Evolutionary conservation across 768 basidiomycete species (phyloP).

Genomic region (Fistulinella prunicolor): DNA sequence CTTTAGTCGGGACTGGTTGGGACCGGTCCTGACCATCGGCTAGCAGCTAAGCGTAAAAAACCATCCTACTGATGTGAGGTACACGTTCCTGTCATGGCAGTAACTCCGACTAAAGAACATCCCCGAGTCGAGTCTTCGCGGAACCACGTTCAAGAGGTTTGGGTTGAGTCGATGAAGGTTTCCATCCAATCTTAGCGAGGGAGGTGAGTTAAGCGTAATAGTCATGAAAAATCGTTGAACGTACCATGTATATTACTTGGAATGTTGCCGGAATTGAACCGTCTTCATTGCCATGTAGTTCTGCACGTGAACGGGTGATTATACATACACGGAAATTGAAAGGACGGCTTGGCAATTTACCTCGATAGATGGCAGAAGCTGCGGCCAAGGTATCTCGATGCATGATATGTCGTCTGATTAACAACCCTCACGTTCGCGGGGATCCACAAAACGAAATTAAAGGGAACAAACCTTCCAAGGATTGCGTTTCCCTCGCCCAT

Average conservation of each 20-base stretch:
- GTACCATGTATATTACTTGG: constrained; percentile 90
- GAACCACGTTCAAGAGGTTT: constrained; percentile 64
- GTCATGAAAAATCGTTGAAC: constrained; percentile 10
- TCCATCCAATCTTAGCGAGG: constrained; percentile 75
- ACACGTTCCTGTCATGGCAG: too few species aligned
- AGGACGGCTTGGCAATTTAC: constrained; percentile 39
- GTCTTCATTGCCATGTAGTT: constrained; percentile 80
- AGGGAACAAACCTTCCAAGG: constrained; percentile 60
- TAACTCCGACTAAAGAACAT: constrained; percentile 46
- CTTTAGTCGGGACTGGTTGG: too few species aligned
- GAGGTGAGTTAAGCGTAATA: not conserved
- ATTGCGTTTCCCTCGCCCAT: constrained; percentile 98
- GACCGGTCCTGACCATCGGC: too few species aligned
- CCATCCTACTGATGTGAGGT: too few species aligned
- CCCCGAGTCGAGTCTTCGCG: constrained; percentile 58
- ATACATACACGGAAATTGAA: not conserved
- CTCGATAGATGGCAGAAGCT: constrained; percentile 91
- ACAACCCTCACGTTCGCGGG: not conserved
- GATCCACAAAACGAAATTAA: not conserved
- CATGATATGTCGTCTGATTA: constrained; percentile 57
- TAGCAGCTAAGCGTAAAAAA: too few species aligned
- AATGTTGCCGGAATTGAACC: constrained; percentile 92
- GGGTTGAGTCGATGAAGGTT: constrained; percentile 64
- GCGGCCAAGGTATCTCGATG: constrained; percentile 87
- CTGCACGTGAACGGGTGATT: constrained; percentile 41